phyloP scores from a whole-genome alignment of 2,329 filamentous ascomycete genomes.

The Cryphonectria radicalis region DNA sequence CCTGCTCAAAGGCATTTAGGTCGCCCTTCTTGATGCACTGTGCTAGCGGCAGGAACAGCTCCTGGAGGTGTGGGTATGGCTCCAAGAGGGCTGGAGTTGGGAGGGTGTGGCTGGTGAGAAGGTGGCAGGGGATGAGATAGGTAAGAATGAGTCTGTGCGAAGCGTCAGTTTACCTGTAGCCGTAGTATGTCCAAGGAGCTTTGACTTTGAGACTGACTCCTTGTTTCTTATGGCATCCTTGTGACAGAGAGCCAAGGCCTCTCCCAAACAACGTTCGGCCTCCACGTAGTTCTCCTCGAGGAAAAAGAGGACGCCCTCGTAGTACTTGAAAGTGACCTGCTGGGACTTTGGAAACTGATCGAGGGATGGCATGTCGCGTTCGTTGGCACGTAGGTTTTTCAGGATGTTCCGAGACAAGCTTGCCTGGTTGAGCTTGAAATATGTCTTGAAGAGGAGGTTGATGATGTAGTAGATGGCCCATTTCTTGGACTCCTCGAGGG shows the following conservation, averaged over 20 bases:
- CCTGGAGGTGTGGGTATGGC: constrained; percentile 75
- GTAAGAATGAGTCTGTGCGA: constrained; percentile 77
- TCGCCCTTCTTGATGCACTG: constrained; percentile 82
- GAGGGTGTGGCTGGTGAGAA: constrained; percentile 85
- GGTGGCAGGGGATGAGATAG: constrained; percentile 91
- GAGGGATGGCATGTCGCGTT: constrained; percentile 79
- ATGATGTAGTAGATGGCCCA: constrained; percentile 97
- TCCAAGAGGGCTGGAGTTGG: constrained; percentile 73
- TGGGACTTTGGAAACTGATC: constrained; percentile 85
- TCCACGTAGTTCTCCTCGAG: constrained; percentile 89
- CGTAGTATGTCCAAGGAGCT: neutral
- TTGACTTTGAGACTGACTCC: constrained; percentile 63
- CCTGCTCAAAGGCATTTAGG: constrained; percentile 80
- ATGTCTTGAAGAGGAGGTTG: constrained; percentile 96
- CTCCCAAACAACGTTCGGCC: constrained; percentile 79
- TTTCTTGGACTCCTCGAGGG: constrained; percentile 88
- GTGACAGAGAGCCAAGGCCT: constrained; percentile 83
- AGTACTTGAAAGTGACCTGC: constrained; percentile 95
- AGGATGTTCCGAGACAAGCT: constrained; percentile 89
- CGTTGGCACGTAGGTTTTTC: constrained; percentile 77
- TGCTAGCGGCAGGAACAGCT: constrained; percentile 77
- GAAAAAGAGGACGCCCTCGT: constrained; percentile 90
- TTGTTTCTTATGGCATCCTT: constrained; percentile 73
- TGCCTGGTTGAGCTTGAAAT: constrained; percentile 92
- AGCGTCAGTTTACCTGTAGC: constrained; percentile 32